Percentiles rank a stretch among this genome's conserved stretches.
phyloP scores from a whole-genome alignment of 805 yeast genomes.

The Cyberlindnera euphorbiae region DNA sequence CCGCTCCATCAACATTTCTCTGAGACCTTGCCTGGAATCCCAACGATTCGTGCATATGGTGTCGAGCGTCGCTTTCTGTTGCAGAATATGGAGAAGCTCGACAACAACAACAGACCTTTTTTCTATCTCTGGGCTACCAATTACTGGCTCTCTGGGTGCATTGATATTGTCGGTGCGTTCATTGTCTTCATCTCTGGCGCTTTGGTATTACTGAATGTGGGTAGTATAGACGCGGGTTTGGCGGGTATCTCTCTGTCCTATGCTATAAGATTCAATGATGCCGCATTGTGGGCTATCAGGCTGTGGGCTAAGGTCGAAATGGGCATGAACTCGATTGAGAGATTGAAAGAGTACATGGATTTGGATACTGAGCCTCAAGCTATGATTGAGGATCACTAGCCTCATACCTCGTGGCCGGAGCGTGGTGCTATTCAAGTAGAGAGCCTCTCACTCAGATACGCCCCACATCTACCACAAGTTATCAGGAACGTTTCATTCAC shows the following conservation, averaged over 20 bases:
- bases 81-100: slow-evolving; percentile 76
- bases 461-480: slow-evolving; percentile 87
- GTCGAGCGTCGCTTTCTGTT: slow-evolving; percentile 80
- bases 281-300: slow-evolving; percentile 91
- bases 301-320: slow-evolving; percentile 87
- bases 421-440: slow-evolving; percentile 73
- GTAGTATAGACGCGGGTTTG: slow-evolving; percentile 77
- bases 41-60: slow-evolving; percentile 95
- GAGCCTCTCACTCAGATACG: slow-evolving; percentile 79
- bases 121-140: slow-evolving; percentile 94
- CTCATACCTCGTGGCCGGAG: slow-evolving; percentile 77
- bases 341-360: slow-evolving; percentile 79
- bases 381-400: slow-evolving; percentile 56
- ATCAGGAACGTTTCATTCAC: slow-evolving; percentile 81
- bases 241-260: slow-evolving; percentile 94
- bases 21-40: slow-evolving; percentile 86
- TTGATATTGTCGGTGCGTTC: slow-evolving; percentile 77
- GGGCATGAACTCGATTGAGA: slow-evolving; percentile 95
- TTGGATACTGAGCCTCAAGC: slow-evolving; percentile 83
- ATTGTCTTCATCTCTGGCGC: slow-evolving; percentile 79
- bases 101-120: slow-evolving; percentile 84
- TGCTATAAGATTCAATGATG: slow-evolving; percentile 83
- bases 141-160: slow-evolving; percentile 87
- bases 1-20: slow-evolving; percentile 97
- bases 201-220: slow-evolving; percentile 64